These are phyloP conservation scores for Aspergillus cristatus DNA, from an alignment of 495 filamentous ascomycete species.

Conservation along the genomic window DNA sequence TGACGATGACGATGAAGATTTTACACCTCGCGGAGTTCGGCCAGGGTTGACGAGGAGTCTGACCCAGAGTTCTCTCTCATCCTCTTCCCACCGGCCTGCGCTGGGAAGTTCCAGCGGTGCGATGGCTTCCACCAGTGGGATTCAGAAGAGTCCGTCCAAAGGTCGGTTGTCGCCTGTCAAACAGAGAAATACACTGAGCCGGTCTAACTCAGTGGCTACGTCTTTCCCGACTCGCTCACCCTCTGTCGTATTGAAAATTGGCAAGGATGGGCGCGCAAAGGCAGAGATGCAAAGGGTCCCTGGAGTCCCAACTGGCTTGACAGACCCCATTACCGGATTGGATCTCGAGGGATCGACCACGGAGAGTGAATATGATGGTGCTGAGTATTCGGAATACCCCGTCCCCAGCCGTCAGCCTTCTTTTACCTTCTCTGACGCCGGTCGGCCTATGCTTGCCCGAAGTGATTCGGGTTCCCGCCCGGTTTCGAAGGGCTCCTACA, in stretches of 20 bases:
- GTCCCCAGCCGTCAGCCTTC: constrained; percentile 54
- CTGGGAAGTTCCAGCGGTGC: constrained; percentile 19
- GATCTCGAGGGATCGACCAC: constrained; percentile 40
- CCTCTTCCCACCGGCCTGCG: constrained; percentile 19
- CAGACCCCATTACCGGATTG: constrained; percentile 32
- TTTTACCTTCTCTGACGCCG: constrained; percentile 49
- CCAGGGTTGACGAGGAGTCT: constrained; percentile 53
- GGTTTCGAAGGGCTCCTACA: constrained; percentile 42
- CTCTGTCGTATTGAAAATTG: constrained; percentile 60
- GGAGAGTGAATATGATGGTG: constrained; percentile 45
- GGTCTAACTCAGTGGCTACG: constrained; percentile 24
- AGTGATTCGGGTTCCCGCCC: constrained; percentile 47
- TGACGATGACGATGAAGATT: constrained; percentile 35
- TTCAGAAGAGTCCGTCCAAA: constrained; percentile 39
- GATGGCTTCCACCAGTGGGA: constrained; percentile 29
- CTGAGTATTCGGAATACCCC: constrained; percentile 58
- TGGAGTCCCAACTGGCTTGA: constrained; percentile 31
- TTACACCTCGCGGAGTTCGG: constrained; percentile 33
- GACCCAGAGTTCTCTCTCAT: constrained; percentile 31
- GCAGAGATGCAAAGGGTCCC: constrained; percentile 56
- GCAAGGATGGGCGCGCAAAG: constrained; percentile 60
- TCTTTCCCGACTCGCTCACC: constrained; percentile 27
- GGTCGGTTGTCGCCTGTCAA: constrained; percentile 34
- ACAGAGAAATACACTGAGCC: constrained; percentile 20
- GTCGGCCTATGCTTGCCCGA: constrained; percentile 37